Conservation (phyloP, 2,329 filamentous ascomycete species). For the Alternaria triticina region DNA sequence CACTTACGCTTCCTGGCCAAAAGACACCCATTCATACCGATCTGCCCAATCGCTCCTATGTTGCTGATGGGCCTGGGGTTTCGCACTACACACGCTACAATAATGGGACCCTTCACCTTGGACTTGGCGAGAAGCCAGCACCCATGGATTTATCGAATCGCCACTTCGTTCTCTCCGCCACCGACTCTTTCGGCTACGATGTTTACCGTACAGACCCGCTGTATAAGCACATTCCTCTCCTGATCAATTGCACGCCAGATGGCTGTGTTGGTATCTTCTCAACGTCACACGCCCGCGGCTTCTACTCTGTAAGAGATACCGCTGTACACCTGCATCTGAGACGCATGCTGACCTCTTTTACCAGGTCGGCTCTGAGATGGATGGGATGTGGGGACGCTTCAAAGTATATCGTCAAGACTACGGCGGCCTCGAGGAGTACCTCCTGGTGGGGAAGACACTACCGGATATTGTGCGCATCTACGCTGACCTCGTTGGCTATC, state of each 20-base stretch:
- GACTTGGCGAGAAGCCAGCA: conserved; percentile 74
- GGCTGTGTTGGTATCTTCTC: conserved; percentile 74
- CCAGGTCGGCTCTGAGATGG: conserved; percentile 68
- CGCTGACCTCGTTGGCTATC: conserved; percentile 71
- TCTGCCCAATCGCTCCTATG: conserved; percentile 70
- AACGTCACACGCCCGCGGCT: conserved; percentile 67
- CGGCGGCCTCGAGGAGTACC: conserved; percentile 74
- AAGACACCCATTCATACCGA: conserved; percentile 66
- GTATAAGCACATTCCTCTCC: conserved; percentile 76
- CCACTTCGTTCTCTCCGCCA: conserved; percentile 70
- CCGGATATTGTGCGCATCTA: conserved; percentile 71
- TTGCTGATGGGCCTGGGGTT: conserved; percentile 65
- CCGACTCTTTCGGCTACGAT: conserved; percentile 77
- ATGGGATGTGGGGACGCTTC: conserved; percentile 77
- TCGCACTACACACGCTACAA: conserved; percentile 71
- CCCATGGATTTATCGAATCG: conserved; percentile 75
- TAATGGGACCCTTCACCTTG: conserved; percentile 68
- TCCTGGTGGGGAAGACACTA: conserved; percentile 70
- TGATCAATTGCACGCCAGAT: conserved; percentile 70
- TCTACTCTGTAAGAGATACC: conserved; percentile 60
- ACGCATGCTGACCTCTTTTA: background rate
- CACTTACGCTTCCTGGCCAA: conserved; percentile 59
- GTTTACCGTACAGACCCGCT: conserved; percentile 73
- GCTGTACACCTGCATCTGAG: background rate
- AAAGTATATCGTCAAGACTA: conserved; percentile 76